phyloP scores from a whole-genome alignment of 768 basidiomycete genomes.

The Gloeopeniophorella convolvens region DNA sequence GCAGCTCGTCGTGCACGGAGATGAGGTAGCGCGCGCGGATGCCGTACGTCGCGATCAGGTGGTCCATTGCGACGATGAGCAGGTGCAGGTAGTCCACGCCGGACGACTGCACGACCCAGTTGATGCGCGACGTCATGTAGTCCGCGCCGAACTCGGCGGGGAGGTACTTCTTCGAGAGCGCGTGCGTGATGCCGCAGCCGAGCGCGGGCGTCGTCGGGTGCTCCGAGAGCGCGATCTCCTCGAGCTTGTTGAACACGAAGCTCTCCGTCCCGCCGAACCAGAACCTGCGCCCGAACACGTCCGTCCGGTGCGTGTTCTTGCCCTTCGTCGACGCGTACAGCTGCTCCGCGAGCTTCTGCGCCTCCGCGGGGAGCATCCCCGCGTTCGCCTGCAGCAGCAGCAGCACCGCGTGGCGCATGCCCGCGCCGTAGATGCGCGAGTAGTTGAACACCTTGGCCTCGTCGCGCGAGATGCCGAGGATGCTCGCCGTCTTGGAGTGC shows the following conservation, averaged over 20 bases:
- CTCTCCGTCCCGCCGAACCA: conserved; percentile 98
- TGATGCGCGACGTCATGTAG: conserved; percentile 94
- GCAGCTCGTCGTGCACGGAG: conserved; percentile 95
- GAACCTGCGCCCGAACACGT: conserved; percentile 76
- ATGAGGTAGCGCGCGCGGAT: conserved; percentile 92
- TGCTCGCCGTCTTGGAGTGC: conserved; percentile 92
- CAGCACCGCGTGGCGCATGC: conserved; percentile 87
- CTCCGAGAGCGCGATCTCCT: conserved; percentile 86
- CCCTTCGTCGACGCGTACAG: conserved; percentile 94
- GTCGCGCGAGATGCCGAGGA: conserved; percentile 88
- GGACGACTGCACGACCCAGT: conserved; percentile 99
- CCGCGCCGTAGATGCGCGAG: conserved; percentile 97
- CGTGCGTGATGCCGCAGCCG: conserved; percentile 89
- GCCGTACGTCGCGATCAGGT: conserved; percentile 71
- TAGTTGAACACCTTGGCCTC: conserved; percentile 99
- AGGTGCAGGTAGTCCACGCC: conserved; percentile 98
- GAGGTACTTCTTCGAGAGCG: conserved; percentile 85
- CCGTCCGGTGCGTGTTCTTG: conserved; percentile 67
- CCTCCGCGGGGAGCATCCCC: conserved; percentile 68
- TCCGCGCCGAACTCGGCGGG: conserved; percentile 75
- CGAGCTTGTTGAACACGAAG: conserved; percentile 95
- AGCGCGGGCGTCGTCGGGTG: conserved; percentile 88
- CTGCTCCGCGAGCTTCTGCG: conserved; percentile 73
- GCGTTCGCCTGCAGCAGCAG: conserved; percentile 83
- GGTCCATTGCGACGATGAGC: conserved; percentile 90